Base-by-base conservation (phyloP, 2,329 filamentous ascomycete species). In the Akanthomyces dipterigenus region DNA sequence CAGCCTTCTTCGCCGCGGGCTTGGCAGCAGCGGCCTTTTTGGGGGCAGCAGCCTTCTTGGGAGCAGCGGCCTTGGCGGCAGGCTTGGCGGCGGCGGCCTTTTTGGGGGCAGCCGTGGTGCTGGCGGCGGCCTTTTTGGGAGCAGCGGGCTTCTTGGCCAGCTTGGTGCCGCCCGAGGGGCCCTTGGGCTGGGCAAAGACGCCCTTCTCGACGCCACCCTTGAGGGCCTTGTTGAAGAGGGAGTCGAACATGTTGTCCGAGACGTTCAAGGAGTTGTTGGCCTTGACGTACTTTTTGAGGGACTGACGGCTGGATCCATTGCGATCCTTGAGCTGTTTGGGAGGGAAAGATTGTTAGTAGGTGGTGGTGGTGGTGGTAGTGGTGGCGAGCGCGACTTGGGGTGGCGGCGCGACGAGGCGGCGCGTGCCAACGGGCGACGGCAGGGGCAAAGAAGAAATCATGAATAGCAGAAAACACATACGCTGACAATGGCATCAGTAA, bases 131-230 rank as follows among this genome's bases (percentile, higher is more conserved):
- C 59, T 65, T 64, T 66, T 71, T 70, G 67, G 71, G 70, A 58
- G 69, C 63, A 46, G 67, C 69, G 45, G 66, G 68, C 67, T 72
- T 92, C 87, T 93, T 93, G 63, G 88, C 89, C 63, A 96, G 88
- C 88, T 96, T 96, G 77, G 95, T 91, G 67, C 91, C 89, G 64
- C 92, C 92, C 65, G 92, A 96, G 63, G 91, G 83, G 70, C 91
- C 92, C 86, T 96, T 96, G 71, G 92, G 93, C 75, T 93, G 91
- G 72, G 87, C 83, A 73, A 96, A 96, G 70, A 90, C 83, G 65
- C 90, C 90, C 82, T 89, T 92, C 71, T 96, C 90, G 69, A 93
- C 91, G 75, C 92, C 92, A 63, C 81, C 78, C 78, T 88, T 86
- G 73, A 96, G 82, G 59, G 91, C 90, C 76, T 88, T 89, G 86